Base-by-base conservation (phyloP, 169 alveolate genomes). In the Plasmodium gaboni region DNA sequence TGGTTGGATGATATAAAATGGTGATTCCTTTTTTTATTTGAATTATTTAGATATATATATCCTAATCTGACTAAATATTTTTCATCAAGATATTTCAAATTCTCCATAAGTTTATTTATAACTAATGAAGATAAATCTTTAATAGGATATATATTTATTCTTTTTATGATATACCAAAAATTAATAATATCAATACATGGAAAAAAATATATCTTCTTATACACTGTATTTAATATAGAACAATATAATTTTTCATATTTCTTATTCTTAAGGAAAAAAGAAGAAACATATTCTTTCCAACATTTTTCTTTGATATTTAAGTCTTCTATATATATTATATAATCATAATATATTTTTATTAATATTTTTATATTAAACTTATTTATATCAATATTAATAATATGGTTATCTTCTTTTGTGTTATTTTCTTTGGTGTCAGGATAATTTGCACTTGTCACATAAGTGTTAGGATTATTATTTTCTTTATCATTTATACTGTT, bases 161-260 rank as follows among this genome's bases (percentile, higher is more conserved):
- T 38, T 60, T 83, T 83, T 50, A 50, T 22, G 26, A 83, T 59
- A 63, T 83, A 83, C 15, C 55, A 63, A 61, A 68, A 69, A 63
- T 83, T 83, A 83, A 83, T 83, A 53, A 83, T 55, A 55, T 83
- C 91, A 12, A 28, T 24, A 60, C 86, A 83, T 24, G 91, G 59
- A 83, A 83, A 83, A 5, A 61, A 69, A 68, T 57, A 83, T 32
- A 83, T 15, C n/a, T 53, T 83, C 38, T 83, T 83, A 83, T 69
- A 63, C 28, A 83, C 70, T 69, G 38, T 50, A 48, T 83, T 57
- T 61, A 83, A 46, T 50, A 70, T 19, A 22, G 68, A 22, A 19
- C 32, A 6, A 26, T 83, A 83, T 46, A 83, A 69, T 9, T 69
- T 51, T 19, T 55, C 65, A 44, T 83, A 68, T 72, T 55, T 57